Evolutionary conservation across 2,329 filamentous ascomycete genomes (phyloP).

Genomic region (Orbilia brochopaga): DNA sequence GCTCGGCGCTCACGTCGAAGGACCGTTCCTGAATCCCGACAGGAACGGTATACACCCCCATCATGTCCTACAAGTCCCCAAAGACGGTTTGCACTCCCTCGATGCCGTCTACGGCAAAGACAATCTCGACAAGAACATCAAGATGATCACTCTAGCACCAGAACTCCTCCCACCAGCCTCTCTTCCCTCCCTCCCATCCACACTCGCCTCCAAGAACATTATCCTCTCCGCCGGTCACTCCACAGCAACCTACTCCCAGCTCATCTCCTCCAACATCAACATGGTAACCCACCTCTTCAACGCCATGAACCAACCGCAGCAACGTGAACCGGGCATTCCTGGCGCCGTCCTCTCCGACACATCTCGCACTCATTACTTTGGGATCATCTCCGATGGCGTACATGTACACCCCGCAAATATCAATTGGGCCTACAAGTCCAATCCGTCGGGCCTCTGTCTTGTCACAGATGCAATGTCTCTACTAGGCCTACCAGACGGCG

Average conservation of each 20-base stretch:
- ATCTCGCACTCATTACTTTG: constrained; percentile 74
- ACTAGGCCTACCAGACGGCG: constrained; percentile 80
- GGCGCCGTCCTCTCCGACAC: constrained; percentile 76
- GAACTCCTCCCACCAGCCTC: constrained; percentile 72
- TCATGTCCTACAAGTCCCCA: constrained; percentile 70
- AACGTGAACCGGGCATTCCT: constrained; percentile 89
- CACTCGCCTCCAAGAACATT: constrained; percentile 66
- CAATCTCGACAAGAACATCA: constrained; percentile 71
- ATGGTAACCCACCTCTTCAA: constrained; percentile 97
- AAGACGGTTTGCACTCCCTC: constrained; percentile 69
- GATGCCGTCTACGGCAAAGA: constrained; percentile 73
- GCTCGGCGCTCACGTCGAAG: constrained; percentile 87
- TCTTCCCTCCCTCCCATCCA: constrained; percentile 71
- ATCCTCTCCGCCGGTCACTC: constrained; percentile 84
- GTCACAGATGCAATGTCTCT: constrained; percentile 93
- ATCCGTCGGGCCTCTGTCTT: constrained; percentile 82
- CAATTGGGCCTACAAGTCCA: constrained; percentile 85
- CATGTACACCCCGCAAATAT: constrained; percentile 87
- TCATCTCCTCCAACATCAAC: constrained; percentile 75
- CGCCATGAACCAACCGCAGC: constrained; percentile 86
- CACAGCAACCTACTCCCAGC: constrained; percentile 77
- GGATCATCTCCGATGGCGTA: constrained; percentile 87
- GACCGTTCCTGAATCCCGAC: constrained; percentile 79
- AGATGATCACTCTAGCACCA: constrained; percentile 84
- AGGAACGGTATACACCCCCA: constrained; percentile 87